Base-by-base conservation (phyloP, 306 rosid species). In the Pyrus betulifolia region DNA sequence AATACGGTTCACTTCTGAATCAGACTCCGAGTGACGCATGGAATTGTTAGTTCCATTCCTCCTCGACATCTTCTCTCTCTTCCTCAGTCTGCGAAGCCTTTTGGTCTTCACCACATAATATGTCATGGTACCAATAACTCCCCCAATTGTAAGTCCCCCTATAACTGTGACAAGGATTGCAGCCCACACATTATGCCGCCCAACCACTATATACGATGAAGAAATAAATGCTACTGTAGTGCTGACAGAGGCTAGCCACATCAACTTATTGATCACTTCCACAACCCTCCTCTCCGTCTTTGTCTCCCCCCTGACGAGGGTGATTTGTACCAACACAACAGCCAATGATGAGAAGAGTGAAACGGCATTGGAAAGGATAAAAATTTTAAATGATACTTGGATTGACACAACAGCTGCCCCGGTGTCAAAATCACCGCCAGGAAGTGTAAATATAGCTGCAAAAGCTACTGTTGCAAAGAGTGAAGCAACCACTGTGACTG, bases 401-500 rank as follows among this genome's bases (percentile, higher is more conserved):
- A 72, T 57, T 12, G 54, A 90, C 85, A 82, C 66, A 76, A 90
- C 87, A 22, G 95, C 95, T 84, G 0, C 35, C 33, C 98, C 96
- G 19, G 8, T 35, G 14, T 74, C 76, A 38, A 74, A 2, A 45
- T 91, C 93, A 25, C 98, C 98, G 0, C 98, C 97, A 3, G 98
- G 97, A 69, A 91, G 91, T 0, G 97, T 88, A 78, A 94, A 94
- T 54, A 91, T 76, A n/a, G 97, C 98, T 2, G 98, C 87, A 40
- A 94, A 91, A 4, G 98, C 97, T 72, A 90, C 94, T 3, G 97
- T 87, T 44, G 96, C 95, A 74, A 91, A 90, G 78, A 94, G 96
- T 33, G 89, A 91, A 7, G 98, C 93, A 13, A 91, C 98, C 70
- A 94, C 82, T 49, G 97, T 94, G 72, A 94, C 97, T 4, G 98